Evolutionary conservation across 257 asterid genomes (phyloP).

Genomic region (Forsythia viridissima): DNA sequence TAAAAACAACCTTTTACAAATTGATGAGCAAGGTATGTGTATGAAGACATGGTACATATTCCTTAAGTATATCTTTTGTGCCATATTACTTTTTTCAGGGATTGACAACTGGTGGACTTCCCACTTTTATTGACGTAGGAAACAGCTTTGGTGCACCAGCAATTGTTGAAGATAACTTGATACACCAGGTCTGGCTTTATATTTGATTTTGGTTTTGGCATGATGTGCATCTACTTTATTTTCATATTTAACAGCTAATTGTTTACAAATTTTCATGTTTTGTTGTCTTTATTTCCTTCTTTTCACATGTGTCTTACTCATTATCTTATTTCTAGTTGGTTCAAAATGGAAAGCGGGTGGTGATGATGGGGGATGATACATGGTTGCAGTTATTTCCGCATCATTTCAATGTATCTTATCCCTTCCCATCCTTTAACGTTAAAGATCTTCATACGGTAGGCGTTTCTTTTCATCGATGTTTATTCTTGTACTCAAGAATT

Average conservation of each 20-base stretch:
- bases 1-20: neutral
- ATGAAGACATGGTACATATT: neutral
- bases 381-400: conserved; percentile 92
- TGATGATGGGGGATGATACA: conserved; percentile 99
- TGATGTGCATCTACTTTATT: neutral
- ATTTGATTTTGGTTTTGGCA: neutral
- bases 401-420: conserved; percentile 71
- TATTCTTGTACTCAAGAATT: conserved; percentile 3
- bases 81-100: conserved; percentile 52
- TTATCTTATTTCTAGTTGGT: conserved; percentile 54
- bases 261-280: neutral
- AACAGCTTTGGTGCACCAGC: conserved; percentile 99
- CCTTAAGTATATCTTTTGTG: conserved; percentile 16
- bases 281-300: neutral
- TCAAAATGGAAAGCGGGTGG: conserved; percentile 85
- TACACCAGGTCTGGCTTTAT: conserved; percentile 62
- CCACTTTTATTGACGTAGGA: conserved; percentile 95
- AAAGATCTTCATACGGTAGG: conserved; percentile 90
- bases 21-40: conserved; percentile 9
- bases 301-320: conserved; percentile 19
- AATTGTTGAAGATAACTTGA: conserved; percentile 88
- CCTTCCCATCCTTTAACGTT: conserved; percentile 94
- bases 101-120: conserved; percentile 98
- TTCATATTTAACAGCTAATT: neutral
- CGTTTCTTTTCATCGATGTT: conserved; percentile 5